Evolutionary conservation across 2,329 filamentous ascomycete species (phyloP), one percentile per base, ranked within the genome.

Genomic region (Cordyceps fumosorosea): DNA sequence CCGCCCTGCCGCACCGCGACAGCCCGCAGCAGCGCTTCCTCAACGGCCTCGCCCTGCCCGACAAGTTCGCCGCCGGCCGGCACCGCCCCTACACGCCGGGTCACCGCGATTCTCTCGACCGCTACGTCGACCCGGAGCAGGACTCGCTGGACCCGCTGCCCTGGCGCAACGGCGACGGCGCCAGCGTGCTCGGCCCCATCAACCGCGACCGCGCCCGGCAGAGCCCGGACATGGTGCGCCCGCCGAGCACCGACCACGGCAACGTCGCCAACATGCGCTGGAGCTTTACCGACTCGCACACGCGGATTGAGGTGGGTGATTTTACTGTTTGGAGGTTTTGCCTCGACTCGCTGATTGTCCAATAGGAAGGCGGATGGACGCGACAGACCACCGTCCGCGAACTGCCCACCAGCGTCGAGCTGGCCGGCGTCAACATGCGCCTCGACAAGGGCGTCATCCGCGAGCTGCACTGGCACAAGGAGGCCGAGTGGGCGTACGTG

Each of bases 381-480:
- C 81, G 89, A 26, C 87, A 91, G 73, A 91, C 88, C 0, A 90
- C 87, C 4, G 75, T 86, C 18, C 81, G 84, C 37, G 86, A 89
- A 73, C 78, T 90, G 3, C 80, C 82, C 37, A 82, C 82, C 8
- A 88, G 85, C 67, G 80, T 84, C n/a, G 87, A 91, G 70, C 81
- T 92, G 51, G 89, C 89, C 2, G 85, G 86, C 47, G 89, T 91
- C 60, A 90, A 92, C 72, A 92, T 92, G 89, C 83, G 89, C 12
- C 83, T 92, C 3, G 88, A 87, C 45, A 76, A 84, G 65, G 88
- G 88, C 42, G 89, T 87, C 37, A 90, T 90, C 67, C 86, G 89
- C 32, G 89, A 92, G 72, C 79, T 92, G 10, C 89, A 92, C 70
- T 92, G 89, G 89, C 89, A 92, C 77, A 90, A 89, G 67, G 87